phyloP scores from a whole-genome alignment of 2,329 filamentous ascomycete species.

The Penicillium sp. region DNA sequence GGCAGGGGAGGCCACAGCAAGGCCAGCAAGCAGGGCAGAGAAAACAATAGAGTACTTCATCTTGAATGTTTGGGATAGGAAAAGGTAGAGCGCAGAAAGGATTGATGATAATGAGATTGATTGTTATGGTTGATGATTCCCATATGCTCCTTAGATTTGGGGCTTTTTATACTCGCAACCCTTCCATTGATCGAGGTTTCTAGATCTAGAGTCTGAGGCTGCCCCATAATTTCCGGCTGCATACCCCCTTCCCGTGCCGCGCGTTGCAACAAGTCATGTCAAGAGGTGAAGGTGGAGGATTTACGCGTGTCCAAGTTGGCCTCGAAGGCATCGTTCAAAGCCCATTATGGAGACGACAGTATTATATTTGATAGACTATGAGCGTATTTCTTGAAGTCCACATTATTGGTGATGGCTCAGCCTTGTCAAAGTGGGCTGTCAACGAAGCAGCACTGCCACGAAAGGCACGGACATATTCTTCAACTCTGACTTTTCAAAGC shows the following conservation, averaged over 20 bases:
- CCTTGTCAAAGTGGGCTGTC: not conserved
- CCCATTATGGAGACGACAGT: not conserved
- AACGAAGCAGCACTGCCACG: not conserved
- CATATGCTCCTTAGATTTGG: not conserved
- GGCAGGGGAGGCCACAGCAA: slow-evolving; percentile 10
- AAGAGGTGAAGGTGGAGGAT: not conserved
- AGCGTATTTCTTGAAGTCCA: no score
- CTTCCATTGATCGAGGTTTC: no score
- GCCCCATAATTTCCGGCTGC: not conserved
- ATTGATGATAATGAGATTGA: slow-evolving; percentile 1
- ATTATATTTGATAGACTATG: not conserved
- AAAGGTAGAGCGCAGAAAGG: not conserved
- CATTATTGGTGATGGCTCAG: not conserved
- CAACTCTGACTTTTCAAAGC: not conserved
- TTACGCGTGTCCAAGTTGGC: slow-evolving; percentile 4
- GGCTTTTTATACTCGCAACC: not conserved
- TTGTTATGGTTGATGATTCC: not conserved
- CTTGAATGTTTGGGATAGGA: not conserved
- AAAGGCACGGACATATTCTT: not conserved
- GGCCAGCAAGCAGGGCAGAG: slow-evolving; percentile 10
- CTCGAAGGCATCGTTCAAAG: not conserved
- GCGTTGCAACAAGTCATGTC: slow-evolving; percentile 3
- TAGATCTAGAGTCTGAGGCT: no score
- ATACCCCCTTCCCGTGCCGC: slow-evolving; percentile 4
- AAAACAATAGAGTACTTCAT: slow-evolving; percentile 13